These are phyloP conservation scores for Kwoniella newhampshirensis DNA, from an alignment of 768 basidiomycete genomes.

Conservation along the genomic window DNA sequence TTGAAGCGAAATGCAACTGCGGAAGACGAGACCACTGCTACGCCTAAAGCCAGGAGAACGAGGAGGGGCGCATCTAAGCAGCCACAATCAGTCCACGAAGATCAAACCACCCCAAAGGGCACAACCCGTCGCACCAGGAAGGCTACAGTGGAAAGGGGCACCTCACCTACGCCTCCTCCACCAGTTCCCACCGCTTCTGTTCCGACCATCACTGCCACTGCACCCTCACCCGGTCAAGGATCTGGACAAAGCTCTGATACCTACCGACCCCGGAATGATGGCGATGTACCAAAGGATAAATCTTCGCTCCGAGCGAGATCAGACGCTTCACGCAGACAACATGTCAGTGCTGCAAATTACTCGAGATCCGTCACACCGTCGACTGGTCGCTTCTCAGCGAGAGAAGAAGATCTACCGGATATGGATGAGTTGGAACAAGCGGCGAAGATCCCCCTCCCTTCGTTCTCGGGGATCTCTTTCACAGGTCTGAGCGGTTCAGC, in stretches of 20 bases:
- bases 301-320: conserved; percentile 39
- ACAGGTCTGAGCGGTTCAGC: conserved; percentile 14
- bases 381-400: conserved; percentile 42
- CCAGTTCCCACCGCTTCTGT: conserved; percentile 18
- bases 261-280: conserved; percentile 32
- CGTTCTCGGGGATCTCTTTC: conserved; percentile 40
- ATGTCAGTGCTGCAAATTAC: conserved; percentile 29
- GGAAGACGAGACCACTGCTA: conserved; percentile 24
- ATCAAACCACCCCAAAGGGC: conserved; percentile 23
- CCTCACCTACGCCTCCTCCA: conserved; percentile 31
- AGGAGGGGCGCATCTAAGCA: conserved; percentile 21
- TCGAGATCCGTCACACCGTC: conserved; percentile 36
- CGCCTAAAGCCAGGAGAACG: conserved; percentile 26
- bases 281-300: conserved; percentile 17
- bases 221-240: conserved; percentile 34
- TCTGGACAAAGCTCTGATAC: conserved; percentile 12
- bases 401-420: conserved; percentile 46
- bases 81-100: conserved; percentile 23
- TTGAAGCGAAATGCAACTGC: conserved; percentile 19
- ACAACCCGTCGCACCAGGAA: conserved; percentile 22
- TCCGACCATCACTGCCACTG: conserved; percentile 45
- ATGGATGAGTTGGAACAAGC: conserved; percentile 44
- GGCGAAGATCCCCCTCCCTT: conserved; percentile 38
- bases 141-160: conserved; percentile 26
- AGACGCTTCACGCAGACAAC: conserved; percentile 32